Conservation (phyloP, 495 filamentous ascomycete species). For the Penicillium paradoxum region DNA sequence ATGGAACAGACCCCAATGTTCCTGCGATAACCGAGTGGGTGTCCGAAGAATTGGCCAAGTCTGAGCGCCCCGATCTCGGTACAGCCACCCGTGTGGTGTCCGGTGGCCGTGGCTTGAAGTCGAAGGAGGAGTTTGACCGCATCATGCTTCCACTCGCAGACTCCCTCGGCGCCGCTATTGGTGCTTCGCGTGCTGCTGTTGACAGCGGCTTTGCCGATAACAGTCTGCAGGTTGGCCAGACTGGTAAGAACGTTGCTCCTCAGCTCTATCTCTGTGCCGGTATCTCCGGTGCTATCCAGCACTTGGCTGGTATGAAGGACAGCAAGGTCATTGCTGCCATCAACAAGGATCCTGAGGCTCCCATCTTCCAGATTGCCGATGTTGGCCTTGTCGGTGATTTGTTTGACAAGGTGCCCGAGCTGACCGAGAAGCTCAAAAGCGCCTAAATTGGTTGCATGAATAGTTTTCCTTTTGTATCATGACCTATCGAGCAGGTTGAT, state of each 20-base stretch:
- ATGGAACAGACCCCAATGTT: conserved; percentile 55
- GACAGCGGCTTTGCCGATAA: conserved; percentile 99
- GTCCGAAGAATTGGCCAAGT: conserved; percentile 87
- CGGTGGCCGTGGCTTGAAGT: conserved; percentile 90
- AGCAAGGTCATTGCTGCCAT: conserved; percentile 99
- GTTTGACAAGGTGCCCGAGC: conserved; percentile 90
- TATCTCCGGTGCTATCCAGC: conserved; percentile 95
- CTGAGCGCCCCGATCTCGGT: conserved; percentile 90
- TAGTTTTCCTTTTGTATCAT: conserved; percentile 25
- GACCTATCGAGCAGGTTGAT: conserved; percentile 18
- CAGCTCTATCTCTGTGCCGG: conserved; percentile 93
- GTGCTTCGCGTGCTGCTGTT: conserved; percentile 89
- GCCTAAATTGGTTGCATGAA: conserved; percentile 27
- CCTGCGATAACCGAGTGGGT: conserved; percentile 77
- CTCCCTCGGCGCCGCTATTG: conserved; percentile 85
- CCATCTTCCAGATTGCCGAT: conserved; percentile 97
- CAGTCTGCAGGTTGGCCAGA: conserved; percentile 96
- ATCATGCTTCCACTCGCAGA: conserved; percentile 90
- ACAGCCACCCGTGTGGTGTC: conserved; percentile 87
- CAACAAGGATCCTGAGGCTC: conserved; percentile 95
- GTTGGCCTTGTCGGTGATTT: conserved; percentile 92
- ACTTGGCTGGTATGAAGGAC: conserved; percentile 99
- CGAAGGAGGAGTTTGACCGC: conserved; percentile 92
- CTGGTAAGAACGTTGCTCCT: conserved; percentile 95
- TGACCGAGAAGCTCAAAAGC: conserved; percentile 88